Base-by-base conservation (phyloP, 164 flowering plant genomes). In the Hamamelis virginiana region DNA sequence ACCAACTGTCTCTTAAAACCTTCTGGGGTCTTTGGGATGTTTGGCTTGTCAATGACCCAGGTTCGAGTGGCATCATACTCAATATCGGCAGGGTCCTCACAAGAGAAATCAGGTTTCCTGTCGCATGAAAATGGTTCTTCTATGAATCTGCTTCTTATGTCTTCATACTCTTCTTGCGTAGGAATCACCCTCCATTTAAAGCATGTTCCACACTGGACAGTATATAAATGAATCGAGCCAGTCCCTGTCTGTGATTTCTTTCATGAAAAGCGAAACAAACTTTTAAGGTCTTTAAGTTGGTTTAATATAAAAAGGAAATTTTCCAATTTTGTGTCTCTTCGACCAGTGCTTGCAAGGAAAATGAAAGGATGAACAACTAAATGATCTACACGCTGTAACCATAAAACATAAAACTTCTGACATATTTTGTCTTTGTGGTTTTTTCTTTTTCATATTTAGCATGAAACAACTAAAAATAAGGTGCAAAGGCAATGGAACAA, bases 41-140 rank as follows among this genome's bases (percentile, higher is more conserved):
- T 82, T 38, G 94, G 98, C 78, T 83, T 87, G 81, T 94, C 92
- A 38, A 83, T 74, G 64, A 79, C 87, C 98, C 98, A 94, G 18
- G 82, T 82, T 48, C 94, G 76, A 25, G 80, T 75, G 11, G 80
- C 59, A 70, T 91, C 88, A 68, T 81, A 85, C 68, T 90, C 89
- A 4, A 94, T 75, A 68, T 91, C 96, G 62, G 87, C 85, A 27
- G 90, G 85, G 55, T 88, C 88, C 44, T 88, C 88, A 63, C 97
- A 91, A 19, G 92, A 80, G 28, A 70, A 64, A 43, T 74, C 75
- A n/a, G 78, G 73, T 70, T 82, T 93, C 59, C 63, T 81, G 69
- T 64, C 27, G 64, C 94, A 89, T 64, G 51, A 15, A 66, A 77
- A 91, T 15, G 97, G 97, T 22, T 86, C 78, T 67, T 86, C 86